phyloP scores from a whole-genome alignment of 208 protist genomes.

The Balamuthia mandrillaris region DNA sequence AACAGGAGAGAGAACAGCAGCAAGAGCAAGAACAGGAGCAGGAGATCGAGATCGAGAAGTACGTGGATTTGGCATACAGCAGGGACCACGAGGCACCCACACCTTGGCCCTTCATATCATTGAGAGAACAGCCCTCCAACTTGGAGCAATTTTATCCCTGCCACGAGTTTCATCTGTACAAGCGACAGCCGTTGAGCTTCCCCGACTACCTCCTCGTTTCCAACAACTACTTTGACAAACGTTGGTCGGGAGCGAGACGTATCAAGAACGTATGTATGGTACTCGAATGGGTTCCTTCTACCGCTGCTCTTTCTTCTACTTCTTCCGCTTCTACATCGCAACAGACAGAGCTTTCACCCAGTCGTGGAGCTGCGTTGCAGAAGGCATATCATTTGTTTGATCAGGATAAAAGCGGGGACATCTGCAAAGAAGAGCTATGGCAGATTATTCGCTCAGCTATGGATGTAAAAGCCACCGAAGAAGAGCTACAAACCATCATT shows the following conservation, averaged over 20 bases:
- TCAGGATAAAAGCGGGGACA: slow-evolving; percentile 25
- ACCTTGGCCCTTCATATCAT: slow-evolving; percentile 69
- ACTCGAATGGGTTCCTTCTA: slow-evolving; percentile 78
- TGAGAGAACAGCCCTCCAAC: neutral
- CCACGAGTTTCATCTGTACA: slow-evolving; percentile 39
- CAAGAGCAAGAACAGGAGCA: slow-evolving; percentile 67
- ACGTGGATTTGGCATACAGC: slow-evolving; percentile 70
- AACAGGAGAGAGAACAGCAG: slow-evolving; percentile 63
- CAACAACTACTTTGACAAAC: slow-evolving; percentile 86
- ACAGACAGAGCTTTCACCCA: too few species aligned
- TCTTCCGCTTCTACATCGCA: neutral
- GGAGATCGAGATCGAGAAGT: slow-evolving; percentile 72
- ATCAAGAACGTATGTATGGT: slow-evolving; percentile 86
- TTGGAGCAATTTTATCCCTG: slow-evolving; percentile 56
- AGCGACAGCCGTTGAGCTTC: slow-evolving; percentile 64
- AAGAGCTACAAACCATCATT: neutral
- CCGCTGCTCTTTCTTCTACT: neutral
- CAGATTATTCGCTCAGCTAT: slow-evolving; percentile 1
- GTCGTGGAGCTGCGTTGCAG: neutral
- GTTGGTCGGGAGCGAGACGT: slow-evolving; percentile 79
- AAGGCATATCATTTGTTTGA: slow-evolving; percentile 31
- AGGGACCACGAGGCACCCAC: slow-evolving; percentile 83
- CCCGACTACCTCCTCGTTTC: slow-evolving; percentile 72
- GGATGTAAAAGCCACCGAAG: neutral
- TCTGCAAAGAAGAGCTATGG: neutral